These are phyloP conservation scores for Drechslera avenae DNA, from an alignment of 2,329 filamentous ascomycete genomes.

Conservation along the genomic window DNA sequence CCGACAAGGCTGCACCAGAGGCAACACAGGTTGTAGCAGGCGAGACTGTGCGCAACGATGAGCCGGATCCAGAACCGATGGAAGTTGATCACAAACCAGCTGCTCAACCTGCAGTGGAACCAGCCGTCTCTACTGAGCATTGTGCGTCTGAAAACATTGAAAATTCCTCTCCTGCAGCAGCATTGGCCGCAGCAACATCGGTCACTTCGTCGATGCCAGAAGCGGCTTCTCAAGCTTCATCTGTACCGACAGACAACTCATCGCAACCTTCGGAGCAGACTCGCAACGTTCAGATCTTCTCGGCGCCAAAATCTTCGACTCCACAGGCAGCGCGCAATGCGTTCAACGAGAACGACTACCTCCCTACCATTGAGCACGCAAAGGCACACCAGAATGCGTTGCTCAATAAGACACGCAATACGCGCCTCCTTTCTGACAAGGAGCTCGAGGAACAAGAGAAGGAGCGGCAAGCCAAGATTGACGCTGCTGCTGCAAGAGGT, in stretches of 20 bases:
- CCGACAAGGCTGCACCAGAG: conserved; percentile 31
- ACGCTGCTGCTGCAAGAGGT: conserved; percentile 62
- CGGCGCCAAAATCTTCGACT: conserved; percentile 73
- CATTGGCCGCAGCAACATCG: conserved; percentile 29
- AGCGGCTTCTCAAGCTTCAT: conserved; percentile 5
- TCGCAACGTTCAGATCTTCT: conserved; percentile 72
- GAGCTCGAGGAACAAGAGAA: conserved; percentile 75
- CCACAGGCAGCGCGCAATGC: conserved; percentile 73
- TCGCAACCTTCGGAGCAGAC: conserved; percentile 19
- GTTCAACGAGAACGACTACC: conserved; percentile 75
- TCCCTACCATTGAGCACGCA: conserved; percentile 75
- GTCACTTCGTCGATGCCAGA: conserved; percentile 23
- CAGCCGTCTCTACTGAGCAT: conserved; percentile 22
- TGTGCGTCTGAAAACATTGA: conserved; percentile 20
- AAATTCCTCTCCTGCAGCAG: conserved; percentile 25
- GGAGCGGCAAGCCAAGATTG: conserved; percentile 68
- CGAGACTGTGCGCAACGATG: conserved; percentile 29
- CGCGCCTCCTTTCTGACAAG: conserved; percentile 78
- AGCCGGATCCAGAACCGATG: conserved; percentile 38
- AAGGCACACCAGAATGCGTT: conserved; percentile 75
- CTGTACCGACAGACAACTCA: conserved; percentile 5
- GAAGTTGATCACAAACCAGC: conserved; percentile 34
- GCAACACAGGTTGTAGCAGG: conserved; percentile 31
- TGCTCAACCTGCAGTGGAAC: conserved; percentile 15
- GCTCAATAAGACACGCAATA: conserved; percentile 68